phyloP scores from a whole-genome alignment of 208 protist species.

The Leishmania turanica region DNA sequence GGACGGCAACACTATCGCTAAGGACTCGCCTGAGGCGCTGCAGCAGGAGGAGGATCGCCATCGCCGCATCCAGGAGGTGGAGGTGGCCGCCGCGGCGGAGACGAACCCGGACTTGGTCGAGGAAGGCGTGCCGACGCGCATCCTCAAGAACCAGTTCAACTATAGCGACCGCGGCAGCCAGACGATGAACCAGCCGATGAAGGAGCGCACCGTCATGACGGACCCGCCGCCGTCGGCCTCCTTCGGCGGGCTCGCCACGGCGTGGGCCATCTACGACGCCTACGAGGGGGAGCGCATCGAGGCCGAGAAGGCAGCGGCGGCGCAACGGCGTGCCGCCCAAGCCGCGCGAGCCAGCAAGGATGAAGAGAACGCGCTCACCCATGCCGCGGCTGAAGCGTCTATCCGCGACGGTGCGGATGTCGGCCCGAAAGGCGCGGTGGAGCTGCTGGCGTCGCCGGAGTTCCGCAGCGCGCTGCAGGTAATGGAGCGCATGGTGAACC shows the following conservation, averaged over 20 bases:
- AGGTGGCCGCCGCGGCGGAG: constrained; percentile 76
- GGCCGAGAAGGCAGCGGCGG: constrained; percentile 71
- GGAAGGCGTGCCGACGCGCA: constrained; percentile 83
- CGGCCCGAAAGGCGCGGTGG: constrained; percentile 40
- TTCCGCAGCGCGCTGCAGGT: constrained; percentile 85
- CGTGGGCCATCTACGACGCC: constrained; percentile 96
- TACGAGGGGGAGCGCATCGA: constrained; percentile 94
- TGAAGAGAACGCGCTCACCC: constrained; percentile 48
- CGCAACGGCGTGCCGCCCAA: constrained; percentile 65
- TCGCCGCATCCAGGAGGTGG: constrained; percentile 71
- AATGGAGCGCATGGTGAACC: constrained; percentile 98
- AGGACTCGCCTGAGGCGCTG: constrained; percentile 85
- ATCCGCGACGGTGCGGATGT: constrained; percentile 20
- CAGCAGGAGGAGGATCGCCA: constrained; percentile 88
- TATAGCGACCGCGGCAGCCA: constrained; percentile 96
- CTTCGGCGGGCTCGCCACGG: constrained; percentile 88
- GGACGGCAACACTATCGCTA: constrained; percentile 84
- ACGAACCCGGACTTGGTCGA: constrained; percentile 86
- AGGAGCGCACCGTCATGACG: constrained; percentile 85
- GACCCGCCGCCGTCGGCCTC: constrained; percentile 92
- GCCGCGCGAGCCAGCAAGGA: constrained; percentile 76
- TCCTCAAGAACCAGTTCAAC: constrained; percentile 98
- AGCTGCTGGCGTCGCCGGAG: constrained; percentile 60
- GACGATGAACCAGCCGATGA: constrained; percentile 93
- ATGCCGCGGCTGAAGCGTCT: constrained; percentile 10